Percentiles rank a stretch among this genome's conserved stretches.
Evolutionary conservation across 2,329 filamentous ascomycete genomes (phyloP).

Genomic region (Chaetoscypha palmicola): DNA sequence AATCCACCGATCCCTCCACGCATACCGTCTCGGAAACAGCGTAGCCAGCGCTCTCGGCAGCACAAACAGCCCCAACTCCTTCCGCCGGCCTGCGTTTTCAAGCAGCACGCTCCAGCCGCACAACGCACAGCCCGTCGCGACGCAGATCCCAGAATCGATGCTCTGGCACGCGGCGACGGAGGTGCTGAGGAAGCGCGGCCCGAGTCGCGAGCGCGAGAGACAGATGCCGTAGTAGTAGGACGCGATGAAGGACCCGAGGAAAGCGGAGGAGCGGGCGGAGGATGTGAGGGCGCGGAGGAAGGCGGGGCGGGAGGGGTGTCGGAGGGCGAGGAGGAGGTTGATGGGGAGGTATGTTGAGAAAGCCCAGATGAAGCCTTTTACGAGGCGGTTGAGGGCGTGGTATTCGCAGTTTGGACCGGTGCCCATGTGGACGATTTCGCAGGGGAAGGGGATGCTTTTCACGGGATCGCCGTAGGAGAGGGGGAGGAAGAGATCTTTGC

Average conservation of each 20-base stretch:
- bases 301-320: constrained; percentile 34
- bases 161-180: constrained; percentile 40
- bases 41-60: constrained; percentile 71
- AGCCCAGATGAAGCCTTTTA: constrained; percentile 63
- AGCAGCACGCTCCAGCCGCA: constrained; percentile 79
- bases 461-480: constrained; percentile 66
- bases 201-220: constrained; percentile 64
- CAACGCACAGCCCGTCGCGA: constrained; percentile 62
- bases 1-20: constrained; percentile 53
- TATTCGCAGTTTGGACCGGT: constrained; percentile 65
- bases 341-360: constrained; percentile 72
- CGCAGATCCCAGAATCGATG: constrained; percentile 59
- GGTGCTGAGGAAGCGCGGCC: constrained; percentile 58
- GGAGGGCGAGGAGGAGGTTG: constrained; percentile 54
- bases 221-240: constrained; percentile 84
- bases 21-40: constrained; percentile 64
- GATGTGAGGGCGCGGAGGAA: constrained; percentile 44
- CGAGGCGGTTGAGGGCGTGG: constrained; percentile 63
- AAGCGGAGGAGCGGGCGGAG: constrained; percentile 64
- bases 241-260: constrained; percentile 69
- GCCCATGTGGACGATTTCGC: constrained; percentile 79
- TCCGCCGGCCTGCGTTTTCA: constrained; percentile 57
- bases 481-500: constrained; percentile 62
- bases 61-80: constrained; percentile 75
- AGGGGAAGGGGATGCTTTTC: constrained; percentile 65